Conservation (phyloP, 768 basidiomycete species). For the Hortiboletus campestris region DNA sequence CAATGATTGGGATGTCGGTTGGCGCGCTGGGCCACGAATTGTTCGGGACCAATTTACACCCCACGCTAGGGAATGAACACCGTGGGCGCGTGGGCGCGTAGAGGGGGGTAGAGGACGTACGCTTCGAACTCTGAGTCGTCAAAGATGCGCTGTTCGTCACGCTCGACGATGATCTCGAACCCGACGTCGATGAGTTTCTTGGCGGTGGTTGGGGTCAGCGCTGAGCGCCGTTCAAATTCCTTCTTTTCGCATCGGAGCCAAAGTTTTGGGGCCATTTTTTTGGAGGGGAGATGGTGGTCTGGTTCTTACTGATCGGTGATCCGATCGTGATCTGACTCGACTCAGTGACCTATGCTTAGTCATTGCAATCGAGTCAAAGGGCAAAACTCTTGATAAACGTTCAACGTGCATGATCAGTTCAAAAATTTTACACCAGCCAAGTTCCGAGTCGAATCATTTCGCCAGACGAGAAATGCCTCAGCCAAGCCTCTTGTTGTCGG, state of each 20-base stretch:
- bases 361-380: background rate
- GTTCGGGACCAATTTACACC: slow-evolving; percentile 83
- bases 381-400: no score
- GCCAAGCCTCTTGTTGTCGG: no score
- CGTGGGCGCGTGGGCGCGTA: background rate
- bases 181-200: slow-evolving; percentile 85
- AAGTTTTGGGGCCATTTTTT: slow-evolving; percentile 43
- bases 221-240: slow-evolving; percentile 88
- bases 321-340: no score
- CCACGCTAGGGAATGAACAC: slow-evolving; percentile 54
- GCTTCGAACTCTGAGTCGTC: slow-evolving; percentile 88
- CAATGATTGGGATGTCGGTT: slow-evolving; percentile 74
- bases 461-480: no score
- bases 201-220: slow-evolving; percentile 89
- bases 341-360: background rate
- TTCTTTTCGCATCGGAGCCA: slow-evolving; percentile 99
- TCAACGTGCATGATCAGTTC: no score
- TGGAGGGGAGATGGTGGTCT: background rate
- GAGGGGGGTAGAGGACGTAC: slow-evolving; percentile 49
- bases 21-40: slow-evolving; percentile 90
- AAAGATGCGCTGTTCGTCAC: slow-evolving; percentile 93
- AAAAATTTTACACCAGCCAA: no score
- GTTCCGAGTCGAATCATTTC: no score
- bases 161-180: slow-evolving; percentile 88
- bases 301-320: no score